Conservation (phyloP, 306 rosid genomes). For the Nissolia schottii region DNA sequence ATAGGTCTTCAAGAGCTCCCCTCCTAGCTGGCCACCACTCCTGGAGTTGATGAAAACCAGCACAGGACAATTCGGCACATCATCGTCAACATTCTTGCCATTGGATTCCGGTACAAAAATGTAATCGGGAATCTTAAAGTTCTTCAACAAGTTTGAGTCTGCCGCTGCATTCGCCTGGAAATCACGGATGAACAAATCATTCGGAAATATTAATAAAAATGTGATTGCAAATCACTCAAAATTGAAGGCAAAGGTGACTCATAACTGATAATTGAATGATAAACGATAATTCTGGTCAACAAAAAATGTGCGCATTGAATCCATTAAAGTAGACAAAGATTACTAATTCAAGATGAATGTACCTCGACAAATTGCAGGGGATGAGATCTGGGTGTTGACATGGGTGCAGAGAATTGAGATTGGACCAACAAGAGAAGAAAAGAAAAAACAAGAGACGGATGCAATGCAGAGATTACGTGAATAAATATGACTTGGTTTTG, state of each 20-base stretch:
- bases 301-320: background rate
- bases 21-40: slow-evolving; percentile 99
- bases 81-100: slow-evolving; percentile 19
- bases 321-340: background rate
- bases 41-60: slow-evolving; percentile 77
- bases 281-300: background rate
- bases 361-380: background rate
- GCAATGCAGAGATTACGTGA: background rate
- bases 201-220: background rate
- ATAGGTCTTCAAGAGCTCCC: slow-evolving; percentile 59
- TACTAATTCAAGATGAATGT: no score
- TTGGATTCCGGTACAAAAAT: slow-evolving; percentile 48
- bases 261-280: background rate
- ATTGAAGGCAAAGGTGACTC: background rate
- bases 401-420: background rate
- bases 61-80: slow-evolving; percentile 62
- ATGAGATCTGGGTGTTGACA: background rate
- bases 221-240: background rate
- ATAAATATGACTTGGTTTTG: no score
- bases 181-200: background rate
- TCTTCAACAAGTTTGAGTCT: slow-evolving; percentile 23
- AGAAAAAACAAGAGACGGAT: no score
- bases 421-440: no score
- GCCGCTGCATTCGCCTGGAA: slow-evolving; percentile 39
- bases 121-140: slow-evolving; percentile 66